These are phyloP conservation scores for Papiliotrema nemorosa DNA, from an alignment of 1,284 basidiomycete species.

Conservation along the genomic window DNA sequence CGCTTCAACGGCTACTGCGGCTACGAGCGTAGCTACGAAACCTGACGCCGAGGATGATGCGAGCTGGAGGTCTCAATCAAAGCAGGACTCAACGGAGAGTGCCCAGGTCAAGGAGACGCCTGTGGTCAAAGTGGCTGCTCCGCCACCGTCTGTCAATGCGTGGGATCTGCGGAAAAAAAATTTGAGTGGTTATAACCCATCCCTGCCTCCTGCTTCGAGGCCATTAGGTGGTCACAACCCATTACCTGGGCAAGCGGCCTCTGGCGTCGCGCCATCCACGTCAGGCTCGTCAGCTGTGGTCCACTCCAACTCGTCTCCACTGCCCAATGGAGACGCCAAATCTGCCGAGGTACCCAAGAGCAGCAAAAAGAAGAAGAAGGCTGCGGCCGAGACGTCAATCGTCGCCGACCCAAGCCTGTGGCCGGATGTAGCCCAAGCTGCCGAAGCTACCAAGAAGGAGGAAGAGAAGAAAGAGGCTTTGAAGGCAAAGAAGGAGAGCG, in stretches of 20 bases:
- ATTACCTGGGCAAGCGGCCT: neutral
- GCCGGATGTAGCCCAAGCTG: constrained; percentile 42
- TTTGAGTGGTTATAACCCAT: no score
- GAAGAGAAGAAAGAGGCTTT: constrained; percentile 30
- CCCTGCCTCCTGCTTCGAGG: constrained; percentile 11
- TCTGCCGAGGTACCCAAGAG: constrained; percentile 12
- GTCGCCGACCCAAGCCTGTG: constrained; percentile 33
- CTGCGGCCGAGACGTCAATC: constrained; percentile 8
- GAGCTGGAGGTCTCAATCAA: constrained; percentile 25
- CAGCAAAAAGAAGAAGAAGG: constrained; percentile 17
- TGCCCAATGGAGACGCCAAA: constrained; percentile 14
- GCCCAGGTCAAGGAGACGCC: neutral
- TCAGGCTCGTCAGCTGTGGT: no score
- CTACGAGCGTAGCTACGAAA: constrained; percentile 13
- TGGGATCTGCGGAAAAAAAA: constrained; percentile 43
- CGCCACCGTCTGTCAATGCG: constrained; percentile 30
- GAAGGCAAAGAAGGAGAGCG: constrained; percentile 25
- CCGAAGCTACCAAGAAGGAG: constrained; percentile 21
- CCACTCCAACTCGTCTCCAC: no score
- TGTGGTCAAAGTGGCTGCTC: constrained; percentile 6
- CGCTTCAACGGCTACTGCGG: constrained; percentile 11
- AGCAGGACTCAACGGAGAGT: neutral
- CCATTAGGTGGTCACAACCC: neutral
- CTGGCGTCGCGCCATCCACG: no score
- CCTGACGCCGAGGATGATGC: constrained; percentile 25